Base-by-base conservation (phyloP, 2,329 filamentous ascomycete species). In the Aspergillus sclerotialis region DNA sequence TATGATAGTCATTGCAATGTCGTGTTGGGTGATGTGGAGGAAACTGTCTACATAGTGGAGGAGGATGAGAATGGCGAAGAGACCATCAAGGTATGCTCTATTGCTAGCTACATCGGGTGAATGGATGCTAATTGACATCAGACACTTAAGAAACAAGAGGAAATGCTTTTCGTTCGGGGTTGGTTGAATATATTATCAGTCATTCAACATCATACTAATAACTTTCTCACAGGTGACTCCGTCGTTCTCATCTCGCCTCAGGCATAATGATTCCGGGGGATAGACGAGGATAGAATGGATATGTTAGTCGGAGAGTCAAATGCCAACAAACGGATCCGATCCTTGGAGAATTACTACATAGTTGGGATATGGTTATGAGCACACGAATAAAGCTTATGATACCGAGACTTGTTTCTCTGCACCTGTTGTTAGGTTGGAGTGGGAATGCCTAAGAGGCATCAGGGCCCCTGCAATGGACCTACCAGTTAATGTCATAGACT, bases 1-100 rank as follows among this genome's bases (percentile, higher is more conserved):
- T 98, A 98, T 61, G 92, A 98, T 60, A 94, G 87, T 55, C 92
- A 98, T 64, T 98, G 93, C 75, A 98, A 98, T 57, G 67, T 98
- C 28, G 87, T 98, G 5, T 74, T 98, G 5, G 90, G 92, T 35
- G 92, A 98, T 47, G 92, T 96, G 4, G 88, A 95, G 58, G 92
- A 98, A 71, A 96, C 90, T 5, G 88, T 98, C 48, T 98, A 94
- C 59, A 73, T 90, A 21, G 81, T 94, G 4, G 89, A 94, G 39
- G 89, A 94, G 40, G 86, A 93, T 26, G 78, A 82, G 11, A 83
- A 87, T 14, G 80, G 84, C 38, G 82, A 75, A 43, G 73, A 90
- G 38, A 77, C 78, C 17, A 71, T 87, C 52, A 84, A 80, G 72
- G 85, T 89, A 58, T 48, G 32, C 10, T 18, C 21, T 28, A 7